Evolutionary conservation across 108 stramenopile genomes (phyloP).

Genomic region (Discostella pseudostelligera): DNA sequence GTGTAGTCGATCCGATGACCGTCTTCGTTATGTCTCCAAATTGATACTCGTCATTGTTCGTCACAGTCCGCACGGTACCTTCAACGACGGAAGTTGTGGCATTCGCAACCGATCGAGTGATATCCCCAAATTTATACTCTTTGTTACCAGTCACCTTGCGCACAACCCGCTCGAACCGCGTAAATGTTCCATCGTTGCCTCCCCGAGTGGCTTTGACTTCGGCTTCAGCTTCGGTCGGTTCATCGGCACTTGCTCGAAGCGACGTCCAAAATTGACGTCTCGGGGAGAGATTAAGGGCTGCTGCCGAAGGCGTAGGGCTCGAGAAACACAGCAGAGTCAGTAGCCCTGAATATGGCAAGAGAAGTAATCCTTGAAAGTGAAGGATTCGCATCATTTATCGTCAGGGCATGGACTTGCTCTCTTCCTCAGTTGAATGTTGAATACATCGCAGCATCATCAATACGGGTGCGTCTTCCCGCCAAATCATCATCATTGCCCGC

Average conservation of each 20-base stretch:
- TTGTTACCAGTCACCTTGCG: conserved; percentile 13
- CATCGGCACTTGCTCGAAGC: not conserved
- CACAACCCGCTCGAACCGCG: not conserved
- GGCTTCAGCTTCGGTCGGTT: not conserved
- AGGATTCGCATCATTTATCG: too few species aligned
- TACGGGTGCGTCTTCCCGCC: too few species aligned
- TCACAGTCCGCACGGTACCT: conserved; percentile 23
- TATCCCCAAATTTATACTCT: conserved; percentile 19
- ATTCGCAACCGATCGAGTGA: not conserved
- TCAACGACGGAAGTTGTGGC: conserved; percentile 19
- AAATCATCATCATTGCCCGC: too few species aligned
- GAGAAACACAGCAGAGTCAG: not conserved
- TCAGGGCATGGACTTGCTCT: too few species aligned
- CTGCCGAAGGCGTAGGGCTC: not conserved
- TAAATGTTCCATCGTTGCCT: not conserved
- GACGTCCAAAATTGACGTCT: conserved; percentile 2
- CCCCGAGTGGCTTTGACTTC: not conserved
- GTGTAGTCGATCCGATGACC: conserved; percentile 13
- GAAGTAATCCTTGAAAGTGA: too few species aligned
- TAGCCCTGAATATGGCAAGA: too few species aligned
- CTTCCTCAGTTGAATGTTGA: too few species aligned
- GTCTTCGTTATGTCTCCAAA: conserved; percentile 33
- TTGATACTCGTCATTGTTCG: conserved; percentile 23
- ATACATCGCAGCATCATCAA: too few species aligned
- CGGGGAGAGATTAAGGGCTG: not conserved